Percentiles rank a stretch among this genome's conserved stretches.
Evolutionary conservation across 768 basidiomycete genomes (phyloP).

Genomic region (Russula vinacea): DNA sequence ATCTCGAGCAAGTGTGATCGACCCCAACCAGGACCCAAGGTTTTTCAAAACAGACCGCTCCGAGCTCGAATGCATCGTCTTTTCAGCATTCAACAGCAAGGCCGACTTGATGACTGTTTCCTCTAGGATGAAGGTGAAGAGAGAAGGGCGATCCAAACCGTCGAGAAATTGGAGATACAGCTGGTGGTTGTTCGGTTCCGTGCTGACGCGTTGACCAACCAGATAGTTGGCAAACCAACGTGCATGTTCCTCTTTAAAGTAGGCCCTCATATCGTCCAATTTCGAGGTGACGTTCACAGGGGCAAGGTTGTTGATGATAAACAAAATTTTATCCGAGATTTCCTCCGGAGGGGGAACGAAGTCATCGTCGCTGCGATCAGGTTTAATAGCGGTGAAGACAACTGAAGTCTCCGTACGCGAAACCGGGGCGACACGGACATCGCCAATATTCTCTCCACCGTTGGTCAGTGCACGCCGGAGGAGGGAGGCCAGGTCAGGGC

Average conservation of each 20-base stretch:
- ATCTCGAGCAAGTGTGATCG: constrained; percentile 88
- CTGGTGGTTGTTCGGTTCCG: constrained; percentile 95
- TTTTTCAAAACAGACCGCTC: constrained; percentile 91
- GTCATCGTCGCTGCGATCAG: constrained; percentile 61
- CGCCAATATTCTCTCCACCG: constrained; percentile 44
- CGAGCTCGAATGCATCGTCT: constrained; percentile 77
- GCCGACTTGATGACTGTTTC: constrained; percentile 91
- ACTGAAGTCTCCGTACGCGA: constrained; percentile 44
- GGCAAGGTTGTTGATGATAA: constrained; percentile 97
- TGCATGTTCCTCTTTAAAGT: constrained; percentile 80
- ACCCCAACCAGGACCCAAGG: constrained; percentile 91
- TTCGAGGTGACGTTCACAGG: constrained; percentile 91
- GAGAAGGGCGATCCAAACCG: constrained; percentile 60
- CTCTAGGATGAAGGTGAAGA: constrained; percentile 81
- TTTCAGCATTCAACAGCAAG: constrained; percentile 83
- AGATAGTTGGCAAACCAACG: constrained; percentile 98
- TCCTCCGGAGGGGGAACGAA: constrained; percentile 77
- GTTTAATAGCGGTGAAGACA: constrained; percentile 75
- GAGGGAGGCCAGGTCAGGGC: constrained; percentile 72
- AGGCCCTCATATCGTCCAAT: constrained; percentile 76
- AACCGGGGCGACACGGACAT: constrained; percentile 36
- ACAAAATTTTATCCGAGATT: constrained; percentile 87
- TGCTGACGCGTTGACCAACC: constrained; percentile 91
- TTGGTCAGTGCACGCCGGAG: constrained; percentile 69
- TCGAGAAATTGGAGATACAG: constrained; percentile 94